Evolutionary conservation across 371 early-diverging fungal genomes (phyloP).

Genomic region (Coemansia sp.): DNA sequence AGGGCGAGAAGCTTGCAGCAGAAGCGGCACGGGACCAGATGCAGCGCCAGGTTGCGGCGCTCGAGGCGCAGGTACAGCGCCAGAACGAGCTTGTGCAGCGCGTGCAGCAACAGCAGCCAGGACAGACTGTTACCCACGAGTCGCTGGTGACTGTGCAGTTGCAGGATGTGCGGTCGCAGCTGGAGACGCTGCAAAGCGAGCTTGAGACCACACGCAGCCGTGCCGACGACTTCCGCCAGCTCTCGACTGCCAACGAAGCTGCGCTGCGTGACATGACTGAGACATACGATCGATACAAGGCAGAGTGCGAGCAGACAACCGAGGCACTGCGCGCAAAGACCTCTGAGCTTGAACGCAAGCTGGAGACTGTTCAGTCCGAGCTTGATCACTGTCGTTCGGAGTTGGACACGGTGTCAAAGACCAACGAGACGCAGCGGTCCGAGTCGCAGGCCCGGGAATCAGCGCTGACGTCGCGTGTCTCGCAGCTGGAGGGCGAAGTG

Average conservation of each 20-base stretch:
- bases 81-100: conserved; percentile 33
- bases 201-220: conserved; percentile 51
- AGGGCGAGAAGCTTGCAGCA: conserved; percentile 19
- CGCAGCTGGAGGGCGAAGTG: conserved; percentile 47
- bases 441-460: conserved; percentile 54
- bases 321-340: conserved; percentile 40
- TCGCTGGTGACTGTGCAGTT: conserved; percentile 50
- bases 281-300: conserved; percentile 56
- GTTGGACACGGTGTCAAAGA: conserved; percentile 49
- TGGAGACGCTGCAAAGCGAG: conserved; percentile 54
- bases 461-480: conserved; percentile 53
- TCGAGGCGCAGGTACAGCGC: conserved; percentile 28
- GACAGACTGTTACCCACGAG: conserved; percentile 18
- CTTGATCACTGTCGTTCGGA: conserved; percentile 37
- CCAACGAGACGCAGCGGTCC: conserved; percentile 56
- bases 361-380: conserved; percentile 14
- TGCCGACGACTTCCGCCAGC: conserved; percentile 58
- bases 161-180: conserved; percentile 55
- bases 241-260: conserved; percentile 55
- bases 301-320: conserved; percentile 43
- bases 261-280: conserved; percentile 54
- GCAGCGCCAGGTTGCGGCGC: conserved; percentile 22
- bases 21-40: conserved; percentile 20
- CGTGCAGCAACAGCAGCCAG: conserved; percentile 15
- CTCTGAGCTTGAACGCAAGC: conserved; percentile 41